Evolutionary conservation across 2,329 filamentous ascomycete genomes (phyloP).

Genomic region (Volutella citrinella): DNA sequence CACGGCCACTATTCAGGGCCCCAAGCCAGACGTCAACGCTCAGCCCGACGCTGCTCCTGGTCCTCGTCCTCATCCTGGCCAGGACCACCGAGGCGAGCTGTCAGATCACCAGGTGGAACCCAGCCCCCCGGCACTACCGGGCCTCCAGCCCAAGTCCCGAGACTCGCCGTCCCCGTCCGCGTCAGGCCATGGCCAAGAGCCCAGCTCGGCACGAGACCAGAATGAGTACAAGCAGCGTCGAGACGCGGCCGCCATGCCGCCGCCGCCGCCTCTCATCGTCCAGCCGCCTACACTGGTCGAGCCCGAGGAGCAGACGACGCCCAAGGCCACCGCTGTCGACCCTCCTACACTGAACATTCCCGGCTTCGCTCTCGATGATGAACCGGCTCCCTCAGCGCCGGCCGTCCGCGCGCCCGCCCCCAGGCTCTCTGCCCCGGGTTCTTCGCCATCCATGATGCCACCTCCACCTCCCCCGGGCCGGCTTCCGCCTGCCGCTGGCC

Average conservation of each 20-base stretch:
- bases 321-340: conserved; percentile 41
- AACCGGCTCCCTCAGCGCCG: conserved; percentile 16
- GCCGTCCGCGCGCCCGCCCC: conserved; percentile 15
- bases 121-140: conserved; percentile 22
- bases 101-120: conserved; percentile 24
- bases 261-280: conserved; percentile 31
- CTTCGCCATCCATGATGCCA: conserved; percentile 27
- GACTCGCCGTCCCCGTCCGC: conserved; percentile 16
- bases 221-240: conserved; percentile 8
- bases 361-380: conserved; percentile 43
- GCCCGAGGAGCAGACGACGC: conserved; percentile 46
- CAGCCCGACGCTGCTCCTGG: conserved; percentile 7
- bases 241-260: conserved; percentile 36
- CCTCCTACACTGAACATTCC: conserved; percentile 35
- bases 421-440: conserved; percentile 10
- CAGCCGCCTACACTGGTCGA: conserved; percentile 22
- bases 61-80: too few relatives aligned
- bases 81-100: conserved; percentile 2
- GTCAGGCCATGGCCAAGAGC: conserved; percentile 7
- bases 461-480: conserved; percentile 21
- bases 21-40: not conserved
- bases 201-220: conserved; percentile 9
- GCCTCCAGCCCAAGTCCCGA: conserved; percentile 13
- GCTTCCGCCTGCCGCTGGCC: conserved; percentile 20
- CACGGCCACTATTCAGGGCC: conserved; percentile 9